Base-by-base conservation (phyloP, 2,329 filamentous ascomycete species). In the Pezicula radicicola region DNA sequence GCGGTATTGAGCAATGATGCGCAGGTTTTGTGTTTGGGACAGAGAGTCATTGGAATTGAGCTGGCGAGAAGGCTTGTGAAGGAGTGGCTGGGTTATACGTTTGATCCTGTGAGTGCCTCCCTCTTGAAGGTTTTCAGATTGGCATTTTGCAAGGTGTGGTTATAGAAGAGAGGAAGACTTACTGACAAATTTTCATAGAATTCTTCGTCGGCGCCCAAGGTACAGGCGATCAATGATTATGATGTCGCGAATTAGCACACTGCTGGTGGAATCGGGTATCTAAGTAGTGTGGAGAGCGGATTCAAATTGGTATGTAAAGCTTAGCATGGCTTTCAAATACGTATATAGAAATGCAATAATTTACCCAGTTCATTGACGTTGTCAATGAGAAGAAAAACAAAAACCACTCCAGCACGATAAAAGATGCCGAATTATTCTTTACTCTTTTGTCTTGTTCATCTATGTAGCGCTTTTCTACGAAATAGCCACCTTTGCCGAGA, bases 41-140 rank as follows among this genome's bases (percentile, higher is more conserved):
- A 95, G 78, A 75, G 90, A 19, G 90, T 95, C 0, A 81, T 95
- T 42, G 90, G 91, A 0, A 68, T 94, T 45, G 91, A 95, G 73
- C 71, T 95, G 40, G 90, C 90, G 41, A 80, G 89, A 62, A 77
- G 89, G 63, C 68, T 96, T 61, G 89, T 84, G 0, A 84, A 78
- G 67, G 90, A 95, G 75, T 96, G 89, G 89, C 68, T 95, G 33
- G 87, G 83, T n/a, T 92, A 94, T 70, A 76, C 83, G 53, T 94
- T 94, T 71, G 90, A 95, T 69, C 74, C 78, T 41, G 72, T 71
- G 53, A 87, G 84, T 68, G 77, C 16, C 5, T 13, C 13, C 43
- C 35, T 46, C 16, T 12, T 36, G n/a, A 36, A 30, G 39, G 35
- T 37, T 37, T 51, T 48, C 13, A 33, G 30, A 13, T 12, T 10